These are phyloP conservation scores for Hyphopichia fennica DNA, from an alignment of 1,139 yeast species.

Conservation along the genomic window DNA sequence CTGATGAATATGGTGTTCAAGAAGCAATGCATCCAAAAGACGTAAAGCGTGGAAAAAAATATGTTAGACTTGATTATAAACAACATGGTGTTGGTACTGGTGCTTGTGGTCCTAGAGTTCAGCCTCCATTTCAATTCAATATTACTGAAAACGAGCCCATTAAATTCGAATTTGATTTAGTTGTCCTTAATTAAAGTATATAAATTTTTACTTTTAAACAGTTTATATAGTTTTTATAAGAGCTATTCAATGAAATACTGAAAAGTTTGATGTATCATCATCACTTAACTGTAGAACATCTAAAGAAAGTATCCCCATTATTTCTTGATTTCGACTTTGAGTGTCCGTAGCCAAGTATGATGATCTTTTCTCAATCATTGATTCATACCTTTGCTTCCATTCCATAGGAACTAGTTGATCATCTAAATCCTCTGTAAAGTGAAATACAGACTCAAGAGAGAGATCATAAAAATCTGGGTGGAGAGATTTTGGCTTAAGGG, in stretches of 20 bases:
- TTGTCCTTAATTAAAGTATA: background rate
- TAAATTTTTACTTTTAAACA: too few species aligned
- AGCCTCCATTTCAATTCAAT: conserved; percentile 17
- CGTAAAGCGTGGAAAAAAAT: conserved; percentile 13
- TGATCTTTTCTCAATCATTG: background rate
- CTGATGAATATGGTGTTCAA: conserved; percentile 18
- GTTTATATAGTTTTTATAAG: background rate
- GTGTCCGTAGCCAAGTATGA: too few species aligned
- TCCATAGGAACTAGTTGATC: background rate
- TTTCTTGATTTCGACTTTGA: too few species aligned
- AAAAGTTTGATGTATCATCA: background rate
- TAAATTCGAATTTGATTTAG: background rate
- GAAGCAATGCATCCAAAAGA: conserved; percentile 31
- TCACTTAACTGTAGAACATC: background rate
- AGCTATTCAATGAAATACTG: background rate
- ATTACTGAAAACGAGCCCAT: conserved; percentile 1
- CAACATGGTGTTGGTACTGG: conserved; percentile 35
- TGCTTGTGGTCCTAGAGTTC: conserved; percentile 32
- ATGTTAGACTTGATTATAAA: conserved; percentile 27
- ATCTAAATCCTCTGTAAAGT: conserved; percentile 1
- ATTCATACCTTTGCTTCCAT: background rate
- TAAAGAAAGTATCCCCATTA: background rate
- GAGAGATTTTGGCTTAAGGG: background rate
- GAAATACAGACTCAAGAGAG: background rate
- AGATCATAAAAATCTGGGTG: background rate